Conservation (phyloP, 306 rosid species). For the Myrica gale region DNA sequence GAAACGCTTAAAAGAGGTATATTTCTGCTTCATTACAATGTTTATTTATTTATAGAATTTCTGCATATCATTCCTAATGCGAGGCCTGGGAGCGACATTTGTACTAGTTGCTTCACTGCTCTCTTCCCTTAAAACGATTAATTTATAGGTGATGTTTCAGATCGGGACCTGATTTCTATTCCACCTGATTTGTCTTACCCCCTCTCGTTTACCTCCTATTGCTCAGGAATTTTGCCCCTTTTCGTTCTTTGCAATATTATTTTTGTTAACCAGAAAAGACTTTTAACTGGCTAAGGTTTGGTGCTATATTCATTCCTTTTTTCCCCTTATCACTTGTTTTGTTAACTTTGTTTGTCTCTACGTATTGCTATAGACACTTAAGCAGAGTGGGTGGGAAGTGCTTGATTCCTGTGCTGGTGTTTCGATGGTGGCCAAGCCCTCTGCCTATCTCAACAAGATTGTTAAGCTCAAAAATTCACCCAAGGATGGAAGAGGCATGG, state of each 20-base stretch:
- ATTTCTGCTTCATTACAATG: constrained; percentile 6
- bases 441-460: constrained; percentile 65
- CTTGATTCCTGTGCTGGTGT: constrained; percentile 71
- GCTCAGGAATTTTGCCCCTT: neutral
- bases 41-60: neutral
- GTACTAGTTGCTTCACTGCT: neutral
- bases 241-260: neutral
- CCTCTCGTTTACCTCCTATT: no score
- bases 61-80: neutral
- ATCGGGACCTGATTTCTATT: neutral
- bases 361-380: constrained; percentile 49
- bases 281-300: neutral
- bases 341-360: constrained; percentile 3
- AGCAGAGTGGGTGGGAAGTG: constrained; percentile 85
- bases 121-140: neutral
- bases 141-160: neutral
- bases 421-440: constrained; percentile 88
- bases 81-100: neutral
- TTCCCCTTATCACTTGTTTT: neutral
- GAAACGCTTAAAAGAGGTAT: constrained; percentile 75
- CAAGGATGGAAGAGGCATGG: constrained; percentile 29
- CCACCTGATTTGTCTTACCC: neutral
- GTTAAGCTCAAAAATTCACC: constrained; percentile 39
- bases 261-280: neutral
- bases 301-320: neutral